Percentiles rank a stretch among this genome's conserved stretches.
These are phyloP conservation scores for Epichloe festucae DNA, from an alignment of 2,329 filamentous ascomycete genomes.

Conservation along the genomic window DNA sequence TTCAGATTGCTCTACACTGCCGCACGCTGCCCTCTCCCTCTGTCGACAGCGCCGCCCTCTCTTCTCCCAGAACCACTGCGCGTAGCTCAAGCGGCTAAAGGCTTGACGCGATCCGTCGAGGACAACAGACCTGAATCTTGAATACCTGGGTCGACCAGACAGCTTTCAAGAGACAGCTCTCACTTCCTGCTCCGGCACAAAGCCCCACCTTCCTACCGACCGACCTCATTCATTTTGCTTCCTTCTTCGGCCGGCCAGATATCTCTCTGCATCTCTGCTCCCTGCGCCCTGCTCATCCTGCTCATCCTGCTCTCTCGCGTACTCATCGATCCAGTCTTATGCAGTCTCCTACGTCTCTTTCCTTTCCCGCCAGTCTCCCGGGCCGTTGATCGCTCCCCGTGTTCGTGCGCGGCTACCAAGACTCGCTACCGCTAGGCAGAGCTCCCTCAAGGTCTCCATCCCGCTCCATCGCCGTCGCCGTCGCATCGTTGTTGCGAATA, in stretches of 20 bases:
- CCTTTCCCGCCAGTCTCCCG: not conserved
- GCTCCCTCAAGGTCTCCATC: not conserved
- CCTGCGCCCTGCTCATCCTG: not conserved
- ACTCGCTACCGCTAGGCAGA: not conserved
- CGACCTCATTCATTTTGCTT: constrained; percentile 3
- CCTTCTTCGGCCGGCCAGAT: not conserved
- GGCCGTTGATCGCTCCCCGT: not conserved
- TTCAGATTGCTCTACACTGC: not conserved
- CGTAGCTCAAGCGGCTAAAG: not conserved
- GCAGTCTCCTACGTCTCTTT: not conserved
- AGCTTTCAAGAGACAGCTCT: not conserved
- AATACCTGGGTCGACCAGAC: not conserved
- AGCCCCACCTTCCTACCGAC: constrained; percentile 2
- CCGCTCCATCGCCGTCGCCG: not conserved
- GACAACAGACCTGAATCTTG: not conserved
- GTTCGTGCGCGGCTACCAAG: not conserved
- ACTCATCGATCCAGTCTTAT: not conserved
- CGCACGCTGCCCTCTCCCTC: not conserved
- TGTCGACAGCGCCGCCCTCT: not conserved
- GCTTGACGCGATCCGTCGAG: not conserved
- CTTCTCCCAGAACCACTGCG: not conserved
- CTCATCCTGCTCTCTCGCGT: not conserved
- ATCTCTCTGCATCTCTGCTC: not conserved
- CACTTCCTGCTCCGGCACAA: not conserved
- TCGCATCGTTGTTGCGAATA: not conserved